Percentiles rank a stretch among this genome's conserved stretches.
phyloP scores from a whole-genome alignment of 73 alveolate species.

The Durusdinium trenchii region DNA sequence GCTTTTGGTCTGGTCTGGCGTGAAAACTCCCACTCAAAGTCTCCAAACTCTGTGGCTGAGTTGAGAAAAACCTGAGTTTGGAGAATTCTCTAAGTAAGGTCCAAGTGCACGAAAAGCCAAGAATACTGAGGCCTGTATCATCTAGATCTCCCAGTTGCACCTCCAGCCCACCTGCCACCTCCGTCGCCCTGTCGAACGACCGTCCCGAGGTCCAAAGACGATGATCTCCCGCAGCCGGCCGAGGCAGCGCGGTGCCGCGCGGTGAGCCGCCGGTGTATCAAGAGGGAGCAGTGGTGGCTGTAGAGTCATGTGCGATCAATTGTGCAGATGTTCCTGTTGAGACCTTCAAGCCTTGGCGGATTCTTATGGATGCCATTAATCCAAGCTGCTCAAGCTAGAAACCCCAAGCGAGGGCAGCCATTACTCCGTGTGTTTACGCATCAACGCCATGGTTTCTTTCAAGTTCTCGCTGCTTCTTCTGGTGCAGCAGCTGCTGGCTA shows the following conservation, averaged over 20 bases:
- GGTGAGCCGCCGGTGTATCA: neutral
- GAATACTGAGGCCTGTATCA: no score
- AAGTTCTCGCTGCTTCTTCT: neutral
- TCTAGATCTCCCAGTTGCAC: no score
- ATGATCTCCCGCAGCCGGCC: slow-evolving; percentile 23
- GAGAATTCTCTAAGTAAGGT: no score
- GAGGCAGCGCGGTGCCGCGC: slow-evolving; percentile 10
- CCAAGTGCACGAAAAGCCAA: no score
- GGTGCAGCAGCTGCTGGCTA: neutral
- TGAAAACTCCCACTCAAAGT: no score
- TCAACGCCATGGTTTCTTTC: neutral
- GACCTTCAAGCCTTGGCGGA: neutral
- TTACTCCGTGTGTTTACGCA: neutral
- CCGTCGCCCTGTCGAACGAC: no score
- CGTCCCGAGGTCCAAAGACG: slow-evolving; percentile 48
- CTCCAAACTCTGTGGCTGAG: no score
- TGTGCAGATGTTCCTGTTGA: neutral
- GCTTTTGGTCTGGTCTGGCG: no score
- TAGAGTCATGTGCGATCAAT: neutral
- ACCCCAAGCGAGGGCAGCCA: neutral
- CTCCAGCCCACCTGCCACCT: no score
- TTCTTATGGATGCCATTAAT: neutral
- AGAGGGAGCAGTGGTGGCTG: neutral
- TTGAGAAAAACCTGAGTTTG: no score
- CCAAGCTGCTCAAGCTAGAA: slow-evolving; percentile 15